These are phyloP conservation scores for Exophiala sideris DNA, from an alignment of 2,329 filamentous ascomycete genomes.

Conservation along the genomic window DNA sequence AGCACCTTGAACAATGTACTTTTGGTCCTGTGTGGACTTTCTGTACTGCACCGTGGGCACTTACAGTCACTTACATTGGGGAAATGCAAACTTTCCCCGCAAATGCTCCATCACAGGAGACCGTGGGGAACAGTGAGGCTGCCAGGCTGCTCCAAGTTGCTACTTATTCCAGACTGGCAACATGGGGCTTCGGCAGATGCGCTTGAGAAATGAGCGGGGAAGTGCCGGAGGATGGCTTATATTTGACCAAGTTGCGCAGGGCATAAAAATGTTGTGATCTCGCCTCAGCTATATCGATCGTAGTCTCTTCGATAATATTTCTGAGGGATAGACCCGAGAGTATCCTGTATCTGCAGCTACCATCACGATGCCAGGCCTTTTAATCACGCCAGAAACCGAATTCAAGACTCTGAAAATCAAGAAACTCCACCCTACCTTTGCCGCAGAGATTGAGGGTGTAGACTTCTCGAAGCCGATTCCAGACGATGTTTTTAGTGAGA, in stretches of 20 bases:
- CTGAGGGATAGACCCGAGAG: background rate
- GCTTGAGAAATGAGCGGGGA: slow-evolving; percentile 1
- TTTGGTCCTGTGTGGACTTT: slow-evolving; percentile 11
- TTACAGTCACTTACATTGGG: too few relatives aligned
- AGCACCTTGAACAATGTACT: slow-evolving; percentile 35
- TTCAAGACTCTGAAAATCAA: slow-evolving; percentile 32
- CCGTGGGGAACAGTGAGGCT: slow-evolving; percentile 15
- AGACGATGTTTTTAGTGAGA: slow-evolving; percentile 35
- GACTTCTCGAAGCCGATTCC: slow-evolving; percentile 35
- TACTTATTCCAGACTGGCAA: background rate
- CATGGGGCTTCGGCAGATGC: slow-evolving; percentile 25
- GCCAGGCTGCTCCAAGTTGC: slow-evolving; percentile 1
- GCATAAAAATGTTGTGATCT: too few relatives aligned
- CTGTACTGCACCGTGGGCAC: slow-evolving; percentile 22
- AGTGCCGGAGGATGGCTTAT: slow-evolving; percentile 6
- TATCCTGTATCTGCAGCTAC: background rate
- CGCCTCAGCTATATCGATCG: too few relatives aligned
- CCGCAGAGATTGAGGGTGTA: slow-evolving; percentile 37
- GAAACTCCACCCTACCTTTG: slow-evolving; percentile 38
- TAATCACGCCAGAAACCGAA: slow-evolving; percentile 7
- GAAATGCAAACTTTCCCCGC: too few relatives aligned
- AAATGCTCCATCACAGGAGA: background rate
- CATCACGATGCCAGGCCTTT: background rate
- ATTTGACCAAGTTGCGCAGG: too few relatives aligned
- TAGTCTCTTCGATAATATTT: too few relatives aligned